A percentile compares a stretch with the other conserved stretches of the same genome.
Conservation (phyloP, 768 basidiomycete species). For the Russula sp. region DNA sequence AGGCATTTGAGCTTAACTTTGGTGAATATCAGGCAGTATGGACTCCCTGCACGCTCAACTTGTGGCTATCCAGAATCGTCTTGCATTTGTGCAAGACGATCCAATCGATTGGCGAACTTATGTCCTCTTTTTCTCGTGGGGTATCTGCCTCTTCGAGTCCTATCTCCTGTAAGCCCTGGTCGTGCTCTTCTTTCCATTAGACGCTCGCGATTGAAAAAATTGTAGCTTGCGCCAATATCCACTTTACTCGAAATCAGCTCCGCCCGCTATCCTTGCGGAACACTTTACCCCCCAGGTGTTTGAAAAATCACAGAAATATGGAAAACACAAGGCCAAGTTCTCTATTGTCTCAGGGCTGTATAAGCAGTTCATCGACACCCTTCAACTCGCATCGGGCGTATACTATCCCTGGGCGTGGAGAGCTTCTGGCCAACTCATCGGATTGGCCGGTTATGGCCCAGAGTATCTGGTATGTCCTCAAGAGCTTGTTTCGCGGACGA, state of each 20-base stretch:
- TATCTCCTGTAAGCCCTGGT: conserved; percentile 66
- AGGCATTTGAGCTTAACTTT: no score
- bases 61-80: conserved; percentile 44
- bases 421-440: conserved; percentile 47
- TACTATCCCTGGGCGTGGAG: conserved; percentile 81
- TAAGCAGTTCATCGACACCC: conserved; percentile 65
- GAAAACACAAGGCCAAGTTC: conserved; percentile 84
- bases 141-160: conserved; percentile 76
- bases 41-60: conserved; percentile 21
- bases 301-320: conserved; percentile 87
- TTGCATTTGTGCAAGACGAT: conserved; percentile 68
- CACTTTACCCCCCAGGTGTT: conserved; percentile 71
- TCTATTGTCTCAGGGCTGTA: conserved; percentile 67
- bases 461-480: conserved; percentile 60
- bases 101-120: conserved; percentile 77
- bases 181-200: background rate
- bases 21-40: conserved; percentile 3
- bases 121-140: conserved; percentile 74
- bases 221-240: conserved; percentile 73
- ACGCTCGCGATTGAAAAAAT: background rate
- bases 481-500: background rate
- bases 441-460: conserved; percentile 52
- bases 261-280: conserved; percentile 60
- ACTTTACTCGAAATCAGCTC: conserved; percentile 67
- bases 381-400: conserved; percentile 61